Conservation (phyloP, 257 asterid genomes). For the Craterostigma plantagineum region DNA sequence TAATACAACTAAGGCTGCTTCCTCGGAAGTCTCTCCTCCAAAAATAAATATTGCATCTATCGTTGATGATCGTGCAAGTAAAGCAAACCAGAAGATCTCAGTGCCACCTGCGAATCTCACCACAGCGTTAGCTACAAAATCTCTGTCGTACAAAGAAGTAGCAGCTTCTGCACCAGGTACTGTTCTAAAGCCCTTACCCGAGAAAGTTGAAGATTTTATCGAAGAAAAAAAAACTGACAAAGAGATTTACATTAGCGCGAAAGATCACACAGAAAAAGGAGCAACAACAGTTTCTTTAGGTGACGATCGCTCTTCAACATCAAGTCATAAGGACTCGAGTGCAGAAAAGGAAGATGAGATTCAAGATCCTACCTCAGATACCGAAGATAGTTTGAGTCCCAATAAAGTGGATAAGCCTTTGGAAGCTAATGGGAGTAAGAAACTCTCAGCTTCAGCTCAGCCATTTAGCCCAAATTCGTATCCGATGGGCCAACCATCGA, state of each 20-base stretch:
- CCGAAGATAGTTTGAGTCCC: constrained; percentile 28
- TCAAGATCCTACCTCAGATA: constrained; percentile 18
- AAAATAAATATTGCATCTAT: constrained; percentile 24
- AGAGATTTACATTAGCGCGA: constrained; percentile 42
- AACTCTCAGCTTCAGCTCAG: constrained; percentile 87
- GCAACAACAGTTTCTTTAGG: constrained; percentile 20
- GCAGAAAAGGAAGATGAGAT: constrained; percentile 26
- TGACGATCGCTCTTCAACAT: too few relatives aligned
- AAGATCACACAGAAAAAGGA: constrained; percentile 33
- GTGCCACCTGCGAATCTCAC: constrained; percentile 38
- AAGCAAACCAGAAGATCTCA: constrained; percentile 21
- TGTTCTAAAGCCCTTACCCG: constrained; percentile 84
- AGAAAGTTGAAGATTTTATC: constrained; percentile 57
- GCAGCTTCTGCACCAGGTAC: constrained; percentile 95
- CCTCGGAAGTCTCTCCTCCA: constrained; percentile 23
- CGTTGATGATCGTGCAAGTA: constrained; percentile 1
- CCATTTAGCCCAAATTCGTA: constrained; percentile 76
- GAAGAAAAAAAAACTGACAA: constrained; percentile 51
- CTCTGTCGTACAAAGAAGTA: constrained; percentile 87
- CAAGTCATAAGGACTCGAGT: constrained; percentile 10
- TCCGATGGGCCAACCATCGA: constrained; percentile 26
- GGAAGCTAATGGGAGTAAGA: constrained; percentile 52
- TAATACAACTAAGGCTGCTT: constrained; percentile 16
- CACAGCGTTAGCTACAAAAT: constrained; percentile 68
- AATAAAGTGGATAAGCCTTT: constrained; percentile 30